Percentiles rank a stretch among this genome's conserved stretches.
These are phyloP conservation scores for Chaetomiaceae sp. DNA, from an alignment of 2,329 filamentous ascomycete species.

Conservation along the genomic window DNA sequence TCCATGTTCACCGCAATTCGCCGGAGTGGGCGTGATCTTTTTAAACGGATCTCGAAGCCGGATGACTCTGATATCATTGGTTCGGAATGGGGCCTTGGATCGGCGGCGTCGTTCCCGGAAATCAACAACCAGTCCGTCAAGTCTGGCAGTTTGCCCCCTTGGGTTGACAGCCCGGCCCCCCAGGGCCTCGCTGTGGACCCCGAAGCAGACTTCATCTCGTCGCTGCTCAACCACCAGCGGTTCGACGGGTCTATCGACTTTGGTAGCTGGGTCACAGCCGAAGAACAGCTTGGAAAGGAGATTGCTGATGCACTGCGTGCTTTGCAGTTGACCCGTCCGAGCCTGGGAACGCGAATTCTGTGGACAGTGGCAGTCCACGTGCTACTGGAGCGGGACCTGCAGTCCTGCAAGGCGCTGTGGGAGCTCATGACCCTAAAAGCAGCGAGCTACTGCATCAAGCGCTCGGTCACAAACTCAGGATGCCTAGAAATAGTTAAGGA, in stretches of 20 bases:
- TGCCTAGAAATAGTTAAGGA: background rate
- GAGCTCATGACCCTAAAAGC: slow-evolving; percentile 4
- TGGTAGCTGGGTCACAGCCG: background rate
- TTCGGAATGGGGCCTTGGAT: too few species aligned
- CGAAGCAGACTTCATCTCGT: background rate
- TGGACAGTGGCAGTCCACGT: background rate
- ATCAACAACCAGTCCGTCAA: too few species aligned
- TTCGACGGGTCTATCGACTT: background rate
- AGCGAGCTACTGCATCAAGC: background rate
- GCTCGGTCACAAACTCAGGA: too few species aligned
- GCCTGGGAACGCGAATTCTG: background rate
- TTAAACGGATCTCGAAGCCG: too few species aligned
- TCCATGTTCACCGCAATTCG: too few species aligned
- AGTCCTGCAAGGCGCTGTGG: background rate
- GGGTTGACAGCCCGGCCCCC: background rate
- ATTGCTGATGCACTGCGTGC: background rate
- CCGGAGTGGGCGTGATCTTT: too few species aligned
- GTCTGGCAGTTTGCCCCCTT: too few species aligned
- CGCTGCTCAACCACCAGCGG: background rate
- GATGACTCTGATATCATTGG: too few species aligned
- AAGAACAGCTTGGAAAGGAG: background rate
- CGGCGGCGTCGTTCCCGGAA: too few species aligned
- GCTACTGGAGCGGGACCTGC: slow-evolving; percentile 6
- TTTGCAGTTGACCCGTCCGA: background rate
- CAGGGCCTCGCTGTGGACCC: background rate